Percentiles rank a stretch among this genome's conserved stretches.
Evolutionary conservation across 1,139 yeast genomes (phyloP).

Genomic region (Kodamaea sp.): DNA sequence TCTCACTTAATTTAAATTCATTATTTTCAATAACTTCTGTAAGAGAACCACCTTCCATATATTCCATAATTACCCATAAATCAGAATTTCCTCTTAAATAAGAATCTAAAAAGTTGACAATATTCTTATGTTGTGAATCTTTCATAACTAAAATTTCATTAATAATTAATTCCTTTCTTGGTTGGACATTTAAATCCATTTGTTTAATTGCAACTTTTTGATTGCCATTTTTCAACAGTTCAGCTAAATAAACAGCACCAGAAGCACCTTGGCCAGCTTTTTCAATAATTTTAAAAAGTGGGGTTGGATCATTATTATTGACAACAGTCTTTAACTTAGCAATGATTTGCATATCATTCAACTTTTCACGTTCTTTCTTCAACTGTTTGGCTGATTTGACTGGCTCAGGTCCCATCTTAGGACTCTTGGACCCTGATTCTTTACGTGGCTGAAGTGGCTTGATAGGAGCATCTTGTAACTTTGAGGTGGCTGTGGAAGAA

Average conservation of each 20-base stretch:
- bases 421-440: slow-evolving; percentile 8
- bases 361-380: slow-evolving; percentile 63
- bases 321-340: slow-evolving; percentile 83
- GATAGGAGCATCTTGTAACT: slow-evolving; percentile 15
- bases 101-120: slow-evolving; percentile 46
- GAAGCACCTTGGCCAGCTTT: slow-evolving; percentile 99
- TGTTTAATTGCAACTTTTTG: slow-evolving; percentile 84
- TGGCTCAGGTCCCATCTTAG: slow-evolving; percentile 23
- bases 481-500: slow-evolving; percentile 9
- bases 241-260: slow-evolving; percentile 91
- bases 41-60: slow-evolving; percentile 51
- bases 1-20: slow-evolving; percentile 59
- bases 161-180: slow-evolving; percentile 86
- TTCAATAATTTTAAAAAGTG: slow-evolving; percentile 79
- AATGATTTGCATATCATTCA: slow-evolving; percentile 85
- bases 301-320: slow-evolving; percentile 76
- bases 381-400: slow-evolving; percentile 41
- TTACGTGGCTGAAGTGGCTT: slow-evolving; percentile 21
- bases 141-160: slow-evolving; percentile 50
- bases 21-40: slow-evolving; percentile 90
- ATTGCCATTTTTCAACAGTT: slow-evolving; percentile 38
- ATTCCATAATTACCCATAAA: slow-evolving; percentile 28
- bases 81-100: slow-evolving; percentile 42
- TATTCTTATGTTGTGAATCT: slow-evolving; percentile 45
- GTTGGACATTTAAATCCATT: slow-evolving; percentile 91